Evolutionary conservation across 2,329 filamentous ascomycete genomes (phyloP).

Genomic region (Madurella mycetomatis): DNA sequence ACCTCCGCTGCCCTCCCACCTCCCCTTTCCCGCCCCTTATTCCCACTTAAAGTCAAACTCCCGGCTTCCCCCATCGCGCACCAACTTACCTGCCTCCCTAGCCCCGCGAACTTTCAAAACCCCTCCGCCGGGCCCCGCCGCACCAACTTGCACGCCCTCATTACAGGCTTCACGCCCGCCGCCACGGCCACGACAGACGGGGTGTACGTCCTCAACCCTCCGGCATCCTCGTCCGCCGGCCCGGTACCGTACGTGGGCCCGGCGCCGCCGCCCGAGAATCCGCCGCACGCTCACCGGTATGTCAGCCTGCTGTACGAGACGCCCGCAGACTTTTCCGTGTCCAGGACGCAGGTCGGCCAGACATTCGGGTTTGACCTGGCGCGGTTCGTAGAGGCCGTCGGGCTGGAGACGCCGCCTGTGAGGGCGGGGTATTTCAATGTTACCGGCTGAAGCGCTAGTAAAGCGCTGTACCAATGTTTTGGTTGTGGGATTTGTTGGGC

Average conservation of each 20-base stretch:
- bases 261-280: conserved; percentile 32
- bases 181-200: conserved; percentile 8
- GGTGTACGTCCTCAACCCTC: conserved; percentile 16
- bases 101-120: conserved; percentile 25
- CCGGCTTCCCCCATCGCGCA: not conserved
- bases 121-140: conserved; percentile 21
- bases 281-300: conserved; percentile 36
- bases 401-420: conserved; percentile 29
- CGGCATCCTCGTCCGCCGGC: conserved; percentile 18
- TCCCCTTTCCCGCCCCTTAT: not conserved
- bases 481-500: too few relatives aligned
- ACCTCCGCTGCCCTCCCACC: not conserved
- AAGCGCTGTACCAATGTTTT: too few relatives aligned
- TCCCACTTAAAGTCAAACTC: too few relatives aligned
- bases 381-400: conserved; percentile 30
- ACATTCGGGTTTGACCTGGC: conserved; percentile 32
- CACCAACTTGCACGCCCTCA: conserved; percentile 27
- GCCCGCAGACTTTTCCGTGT: conserved; percentile 32
- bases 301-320: conserved; percentile 37
- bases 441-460: not conserved
- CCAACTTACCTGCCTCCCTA: not conserved
- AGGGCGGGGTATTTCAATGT: conserved; percentile 34
- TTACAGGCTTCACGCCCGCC: conserved; percentile 25
- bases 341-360: conserved; percentile 29
- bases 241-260: conserved; percentile 29